A percentile compares a stretch with the other conserved stretches of the same genome.
These are phyloP conservation scores for Fusarium torreyae DNA, from an alignment of 2,329 filamentous ascomycete species.

Conservation along the genomic window DNA sequence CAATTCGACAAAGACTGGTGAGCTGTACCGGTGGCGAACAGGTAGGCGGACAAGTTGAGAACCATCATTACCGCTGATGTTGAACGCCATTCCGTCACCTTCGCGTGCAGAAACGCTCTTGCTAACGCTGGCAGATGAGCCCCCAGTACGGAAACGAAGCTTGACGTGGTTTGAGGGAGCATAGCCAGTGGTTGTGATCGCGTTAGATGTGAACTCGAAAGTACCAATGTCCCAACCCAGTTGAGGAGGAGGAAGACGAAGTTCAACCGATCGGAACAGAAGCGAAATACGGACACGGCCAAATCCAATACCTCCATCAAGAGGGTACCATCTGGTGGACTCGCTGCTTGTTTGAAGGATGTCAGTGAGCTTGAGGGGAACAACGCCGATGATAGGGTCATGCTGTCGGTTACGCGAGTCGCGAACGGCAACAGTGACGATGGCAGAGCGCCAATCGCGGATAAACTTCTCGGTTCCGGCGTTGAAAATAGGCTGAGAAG, in stretches of 20 bases:
- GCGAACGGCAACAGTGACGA: slow-evolving; percentile 89
- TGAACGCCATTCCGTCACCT: slow-evolving; percentile 66
- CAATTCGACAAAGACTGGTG: slow-evolving; percentile 91
- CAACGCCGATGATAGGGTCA: slow-evolving; percentile 93
- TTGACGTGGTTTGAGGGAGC: slow-evolving; percentile 77
- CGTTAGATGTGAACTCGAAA: slow-evolving; percentile 85
- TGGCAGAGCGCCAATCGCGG: slow-evolving; percentile 90
- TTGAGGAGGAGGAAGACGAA: slow-evolving; percentile 85
- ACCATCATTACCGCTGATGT: slow-evolving; percentile 62
- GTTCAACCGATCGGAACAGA: slow-evolving; percentile 90
- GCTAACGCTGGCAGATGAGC: slow-evolving; percentile 80
- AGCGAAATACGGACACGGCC: slow-evolving; percentile 90
- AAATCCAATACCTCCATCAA: slow-evolving; percentile 94
- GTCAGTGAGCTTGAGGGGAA: slow-evolving; percentile 89
- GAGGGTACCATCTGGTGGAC: slow-evolving; percentile 92
- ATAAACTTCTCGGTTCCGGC: slow-evolving; percentile 94
- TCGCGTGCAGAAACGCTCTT: slow-evolving; percentile 74
- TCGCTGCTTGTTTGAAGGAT: slow-evolving; percentile 91
- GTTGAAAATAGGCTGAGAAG: slow-evolving; percentile 96
- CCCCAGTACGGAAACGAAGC: slow-evolving; percentile 85
- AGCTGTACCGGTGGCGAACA: slow-evolving; percentile 91
- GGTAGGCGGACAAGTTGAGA: slow-evolving; percentile 77
- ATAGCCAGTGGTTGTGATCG: slow-evolving; percentile 76
- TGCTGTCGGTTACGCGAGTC: slow-evolving; percentile 92
- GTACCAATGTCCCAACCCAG: slow-evolving; percentile 97